A percentile compares a stretch with the other conserved stretches of the same genome.
These are phyloP conservation scores for Astragalus glycyphyllos DNA, from an alignment of 306 rosid species.

Conservation along the genomic window DNA sequence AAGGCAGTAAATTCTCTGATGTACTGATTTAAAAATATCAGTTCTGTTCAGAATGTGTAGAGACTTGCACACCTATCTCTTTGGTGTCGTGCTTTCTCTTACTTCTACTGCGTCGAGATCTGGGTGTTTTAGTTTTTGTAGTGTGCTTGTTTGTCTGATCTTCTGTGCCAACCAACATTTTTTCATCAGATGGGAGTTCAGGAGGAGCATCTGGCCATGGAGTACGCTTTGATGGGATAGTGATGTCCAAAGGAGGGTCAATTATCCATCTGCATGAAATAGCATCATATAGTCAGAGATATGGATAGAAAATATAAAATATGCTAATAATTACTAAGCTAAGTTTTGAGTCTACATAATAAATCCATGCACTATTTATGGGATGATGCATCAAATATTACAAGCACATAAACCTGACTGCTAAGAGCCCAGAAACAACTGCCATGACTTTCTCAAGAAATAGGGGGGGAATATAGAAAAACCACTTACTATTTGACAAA, in stretches of 20 bases:
- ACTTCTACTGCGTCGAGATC: slow-evolving; percentile 71
- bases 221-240: slow-evolving; percentile 82
- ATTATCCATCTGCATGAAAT: slow-evolving; percentile 76
- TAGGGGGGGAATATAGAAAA: not conserved
- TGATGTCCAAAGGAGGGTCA: slow-evolving; percentile 92
- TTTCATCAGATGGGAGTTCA: slow-evolving; percentile 77
- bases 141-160: slow-evolving; percentile 61
- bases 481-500: slow-evolving; percentile 6
- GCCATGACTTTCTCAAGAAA: slow-evolving; percentile 1
- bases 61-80: slow-evolving; percentile 60
- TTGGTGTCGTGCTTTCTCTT: slow-evolving; percentile 87
- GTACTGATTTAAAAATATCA: slow-evolving; percentile 43
- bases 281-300: slow-evolving; percentile 33
- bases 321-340: not conserved
- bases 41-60: slow-evolving; percentile 66
- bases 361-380: slow-evolving; percentile 26
- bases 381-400: slow-evolving; percentile 2
- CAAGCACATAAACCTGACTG: slow-evolving; percentile 19
- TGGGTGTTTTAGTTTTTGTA: slow-evolving; percentile 66
- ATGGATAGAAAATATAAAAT: slow-evolving; percentile 1
- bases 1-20: slow-evolving; percentile 44
- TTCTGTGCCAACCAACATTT: slow-evolving; percentile 46
- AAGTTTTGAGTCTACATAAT: slow-evolving; percentile 24
- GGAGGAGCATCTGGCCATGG: slow-evolving; percentile 99
- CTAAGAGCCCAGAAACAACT: slow-evolving; percentile 14